phyloP scores from a whole-genome alignment of 83 land plant genomes.

The Isoetes engelmannii region DNA sequence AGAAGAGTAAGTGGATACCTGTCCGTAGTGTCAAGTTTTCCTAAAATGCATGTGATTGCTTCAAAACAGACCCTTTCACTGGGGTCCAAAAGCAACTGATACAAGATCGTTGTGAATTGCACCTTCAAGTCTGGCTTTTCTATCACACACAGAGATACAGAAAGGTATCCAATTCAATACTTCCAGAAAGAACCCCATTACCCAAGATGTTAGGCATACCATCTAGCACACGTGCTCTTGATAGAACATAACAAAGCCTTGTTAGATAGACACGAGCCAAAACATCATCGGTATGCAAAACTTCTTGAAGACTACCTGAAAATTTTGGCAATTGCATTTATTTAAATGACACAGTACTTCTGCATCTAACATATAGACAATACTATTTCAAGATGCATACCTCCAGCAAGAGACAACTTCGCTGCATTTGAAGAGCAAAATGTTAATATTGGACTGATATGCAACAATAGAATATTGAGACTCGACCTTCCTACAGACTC shows the following conservation, averaged over 20 bases:
- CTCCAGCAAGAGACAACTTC: conserved; percentile 48
- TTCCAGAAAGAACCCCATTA: background rate
- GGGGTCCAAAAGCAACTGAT: conserved; percentile 95
- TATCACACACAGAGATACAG: conserved; percentile 16
- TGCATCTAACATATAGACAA: background rate
- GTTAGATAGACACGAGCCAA: conserved; percentile 93
- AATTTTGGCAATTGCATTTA: conserved; percentile 5
- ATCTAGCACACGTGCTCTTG: conserved; percentile 86
- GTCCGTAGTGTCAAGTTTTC: conserved; percentile 72
- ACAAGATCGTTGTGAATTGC: conserved; percentile 72
- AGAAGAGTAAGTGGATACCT: conserved; percentile 35
- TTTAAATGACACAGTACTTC: background rate
- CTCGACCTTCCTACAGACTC: background rate
- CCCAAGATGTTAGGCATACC: conserved; percentile 38
- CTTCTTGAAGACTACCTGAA: conserved; percentile 89
- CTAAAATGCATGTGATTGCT: conserved; percentile 86
- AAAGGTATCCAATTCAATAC: background rate
- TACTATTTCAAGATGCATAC: conserved; percentile 17
- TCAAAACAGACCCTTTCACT: conserved; percentile 99
- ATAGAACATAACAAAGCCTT: conserved; percentile 66
- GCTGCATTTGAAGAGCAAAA: background rate
- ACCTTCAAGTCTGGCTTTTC: conserved; percentile 86
- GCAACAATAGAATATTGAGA: background rate
- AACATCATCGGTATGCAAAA: conserved; percentile 93
- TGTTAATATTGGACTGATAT: too few species aligned